Base-by-base conservation (phyloP, 495 filamentous ascomycete genomes). In the Halenospora varia region DNA sequence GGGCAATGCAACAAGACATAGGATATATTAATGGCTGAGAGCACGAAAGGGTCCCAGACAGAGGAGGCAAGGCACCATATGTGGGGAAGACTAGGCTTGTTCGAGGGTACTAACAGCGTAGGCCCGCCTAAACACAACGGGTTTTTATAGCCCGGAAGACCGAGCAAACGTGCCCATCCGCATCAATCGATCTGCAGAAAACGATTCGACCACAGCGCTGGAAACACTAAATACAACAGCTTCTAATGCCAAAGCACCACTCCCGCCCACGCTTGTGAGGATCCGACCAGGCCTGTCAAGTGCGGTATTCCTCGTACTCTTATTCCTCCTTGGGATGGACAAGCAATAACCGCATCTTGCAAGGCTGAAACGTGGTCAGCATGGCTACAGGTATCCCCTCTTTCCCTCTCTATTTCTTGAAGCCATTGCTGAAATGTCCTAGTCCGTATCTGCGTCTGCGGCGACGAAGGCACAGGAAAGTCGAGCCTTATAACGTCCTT, bases 371-470 rank as follows among this genome's bases (percentile, higher is more conserved):
- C 61, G 42, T 10, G 15, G n/a, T 44, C 47, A 53, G 20, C 46
- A 67, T 67, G 65, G 54, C 65, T 22, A 50, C 58, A 48, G 65
- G 65, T 67, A 49, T 15, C 35, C 17, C 18, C 40, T 24, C 42
- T 42, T 25, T 22, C 18, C 41, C 29, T 17, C 1, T 42, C 18
- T 15, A 39, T 40, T 2, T 26, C 39, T 3, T 15, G 29, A 39
- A n/a, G 25, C 1, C 19, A 13, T 47, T 42, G 48, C 59, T 64
- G 25, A 63, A 48, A n/a, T 11, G 25, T 13, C 19, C 18, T 25
- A 86, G 94, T 98, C 49, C 87, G 94, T 55, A 93, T 97, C 67
- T 96, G 91, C 66, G 88, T 98, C 46, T 97, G 93, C 78, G 94
- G 94, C 57, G 94, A 98, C 70, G 92, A 97, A 72, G 88, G 79